Base-by-base conservation (phyloP, 768 basidiomycete genomes). In the Leucosporidium creatinivorum region DNA sequence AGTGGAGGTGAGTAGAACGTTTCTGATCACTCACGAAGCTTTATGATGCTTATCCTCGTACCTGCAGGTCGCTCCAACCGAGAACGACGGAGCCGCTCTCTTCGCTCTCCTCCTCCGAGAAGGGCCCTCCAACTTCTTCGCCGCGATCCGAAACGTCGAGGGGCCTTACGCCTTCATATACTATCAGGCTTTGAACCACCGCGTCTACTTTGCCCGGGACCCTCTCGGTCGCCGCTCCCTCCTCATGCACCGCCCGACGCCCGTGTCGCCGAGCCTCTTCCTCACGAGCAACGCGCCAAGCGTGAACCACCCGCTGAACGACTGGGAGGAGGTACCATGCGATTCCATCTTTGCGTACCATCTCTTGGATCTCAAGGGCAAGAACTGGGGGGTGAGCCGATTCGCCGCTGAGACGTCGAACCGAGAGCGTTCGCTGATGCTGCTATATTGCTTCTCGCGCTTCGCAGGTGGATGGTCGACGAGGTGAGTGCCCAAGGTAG, bases 141-240 rank as follows among this genome's bases (percentile, higher is more conserved):
- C 80, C 57, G 73, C 85, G 0, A 80, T 93, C 51, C 84, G 83
- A 28, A 77, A 70, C 31, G 80, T 92, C 21, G 91, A 93, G 75
- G 91, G 91, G 62, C 91, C 91, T 85, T 93, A 91, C 77, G 90
- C 89, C 0, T 86, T 92, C 70, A 84, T 86, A 1, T 90, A 85
- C 75, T 91, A 86, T 75, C 83, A 88, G 63, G 55, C 60, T 2
- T 3, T 49, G 1, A 64, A 81, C 12, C 76, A 79, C 36, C 81
- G 77, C 39, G 73, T 94, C 13, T 89, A 84, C 78, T 91, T 87
- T 74, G 87, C 83, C 21, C 82, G 90, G 62, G 91, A 94, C 77
- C 89, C 90, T 4, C 83, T 93, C 3, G 91, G 91, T 10, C 83
- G 91, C 48, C 83, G 92, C 57, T 93, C 91, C n/a, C 81, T 94